phyloP scores from a whole-genome alignment of 495 filamentous ascomycete genomes.

The Hypoxylon intermedium region DNA sequence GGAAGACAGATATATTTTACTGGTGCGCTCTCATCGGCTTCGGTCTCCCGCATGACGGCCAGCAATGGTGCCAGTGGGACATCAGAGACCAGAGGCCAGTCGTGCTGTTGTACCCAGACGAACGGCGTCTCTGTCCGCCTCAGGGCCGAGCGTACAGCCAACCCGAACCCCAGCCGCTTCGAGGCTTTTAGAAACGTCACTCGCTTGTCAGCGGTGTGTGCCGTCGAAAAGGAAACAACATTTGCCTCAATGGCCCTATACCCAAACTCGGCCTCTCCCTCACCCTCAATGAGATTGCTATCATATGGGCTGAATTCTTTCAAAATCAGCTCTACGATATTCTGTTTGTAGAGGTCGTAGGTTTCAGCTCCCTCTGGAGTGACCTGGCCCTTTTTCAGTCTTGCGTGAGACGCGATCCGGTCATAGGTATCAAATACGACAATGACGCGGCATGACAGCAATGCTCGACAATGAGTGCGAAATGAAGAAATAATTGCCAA shows the following conservation, averaged over 20 bases:
- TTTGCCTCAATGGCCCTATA: conserved; percentile 41
- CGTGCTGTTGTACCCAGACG: conserved; percentile 60
- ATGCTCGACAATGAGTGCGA: conserved; percentile 42
- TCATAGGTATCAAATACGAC: conserved; percentile 57
- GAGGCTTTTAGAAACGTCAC: conserved; percentile 53
- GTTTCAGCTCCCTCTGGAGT: conserved; percentile 47
- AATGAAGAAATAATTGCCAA: conserved; percentile 49
- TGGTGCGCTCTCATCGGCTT: conserved; percentile 25
- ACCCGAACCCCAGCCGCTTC: conserved; percentile 53
- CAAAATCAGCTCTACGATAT: conserved; percentile 49
- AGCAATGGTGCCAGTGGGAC: conserved; percentile 49
- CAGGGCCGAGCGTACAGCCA: conserved; percentile 54
- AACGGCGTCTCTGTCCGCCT: conserved; percentile 51
- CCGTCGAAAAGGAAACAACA: conserved; percentile 44
- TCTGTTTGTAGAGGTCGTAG: conserved; percentile 49
- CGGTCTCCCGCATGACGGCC: conserved; percentile 47
- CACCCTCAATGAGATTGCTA: not conserved
- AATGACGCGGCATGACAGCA: conserved; percentile 48
- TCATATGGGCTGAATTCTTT: conserved; percentile 33
- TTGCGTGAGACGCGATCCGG: conserved; percentile 43
- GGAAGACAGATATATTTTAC: conserved; percentile 53
- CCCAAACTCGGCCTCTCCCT: conserved; percentile 52
- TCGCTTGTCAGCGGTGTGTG: conserved; percentile 42
- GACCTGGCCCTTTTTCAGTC: conserved; percentile 55
- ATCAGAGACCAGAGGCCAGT: conserved; percentile 52